Evolutionary conservation across 345 rosid species (phyloP), one percentile per base, ranked within the genome.

Genomic region (Eucalyptus leucophloia): DNA sequence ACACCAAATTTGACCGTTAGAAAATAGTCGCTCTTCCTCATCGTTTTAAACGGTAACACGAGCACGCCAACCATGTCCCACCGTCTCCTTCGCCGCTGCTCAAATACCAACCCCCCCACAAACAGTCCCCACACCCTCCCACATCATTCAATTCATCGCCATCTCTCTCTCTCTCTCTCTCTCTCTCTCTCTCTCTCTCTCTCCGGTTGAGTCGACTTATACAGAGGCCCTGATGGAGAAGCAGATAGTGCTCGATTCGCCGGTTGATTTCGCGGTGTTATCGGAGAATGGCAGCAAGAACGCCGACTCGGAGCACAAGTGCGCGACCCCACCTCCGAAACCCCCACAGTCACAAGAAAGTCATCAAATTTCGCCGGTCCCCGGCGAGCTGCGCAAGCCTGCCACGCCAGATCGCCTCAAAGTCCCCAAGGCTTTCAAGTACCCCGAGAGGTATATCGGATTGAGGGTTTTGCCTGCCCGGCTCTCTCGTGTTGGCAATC

Each of bases 361-460:
- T 23, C 51, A 16, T 12, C 54, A 56, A 23, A 0, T 30, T 30
- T 86, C 87, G 40, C 60, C 60, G 44, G 58, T 45, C 58, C 87
- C 54, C 42, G 87, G 87, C 11, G 96, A 95, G 87, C 42, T 94
- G 88, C 90, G 91, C 47, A 96, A 94, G 89, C 89, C 91, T 37
- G 49, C 65, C 49, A 95, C 96, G 65, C 99, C 97, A 0, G 98
- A 94, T 91, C 96, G 93, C 26, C 95, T 97, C 60, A 92, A 92
- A 86, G 94, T 96, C 58, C 98, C 99, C 32, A 91, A 94, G 90
- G 96, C 98, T 30, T 96, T 95, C 56, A 95, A 94, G 92, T 92
- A 93, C 92, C 96, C 97, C 3, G 98, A 96, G 94, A 96, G 98
- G 96, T 90, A 91, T 9, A 56, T 56, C 60, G 77, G 47, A n/a